Evolutionary conservation across 192 early-diverging fungal species (phyloP).

Genomic region (Podila horticola): DNA sequence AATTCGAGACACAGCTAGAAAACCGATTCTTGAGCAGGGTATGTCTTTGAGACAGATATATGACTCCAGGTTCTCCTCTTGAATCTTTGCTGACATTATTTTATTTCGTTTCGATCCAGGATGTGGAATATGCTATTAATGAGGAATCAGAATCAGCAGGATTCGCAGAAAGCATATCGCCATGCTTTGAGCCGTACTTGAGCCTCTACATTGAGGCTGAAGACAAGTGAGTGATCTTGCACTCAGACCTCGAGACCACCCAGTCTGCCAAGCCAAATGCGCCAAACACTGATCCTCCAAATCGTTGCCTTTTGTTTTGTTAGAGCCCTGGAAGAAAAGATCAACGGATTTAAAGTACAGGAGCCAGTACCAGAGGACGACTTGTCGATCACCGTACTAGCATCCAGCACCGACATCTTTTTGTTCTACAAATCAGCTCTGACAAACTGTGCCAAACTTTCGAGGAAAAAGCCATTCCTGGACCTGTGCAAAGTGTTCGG

Average conservation of each 20-base stretch:
- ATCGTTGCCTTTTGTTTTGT: neutral
- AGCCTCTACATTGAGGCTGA: slow-evolving; percentile 89
- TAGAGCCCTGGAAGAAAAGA: slow-evolving; percentile 71
- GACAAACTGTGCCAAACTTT: slow-evolving; percentile 84
- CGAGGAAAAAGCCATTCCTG: slow-evolving; percentile 85
- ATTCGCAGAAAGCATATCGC: slow-evolving; percentile 84
- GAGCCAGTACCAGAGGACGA: slow-evolving; percentile 65
- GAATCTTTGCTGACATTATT: no score
- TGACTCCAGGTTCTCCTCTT: neutral
- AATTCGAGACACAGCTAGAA: slow-evolving; percentile 90
- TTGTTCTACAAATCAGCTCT: slow-evolving; percentile 91
- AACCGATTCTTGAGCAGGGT: slow-evolving; percentile 73
- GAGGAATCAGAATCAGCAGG: slow-evolving; percentile 38
- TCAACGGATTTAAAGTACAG: slow-evolving; percentile 63
- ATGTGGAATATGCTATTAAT: slow-evolving; percentile 32
- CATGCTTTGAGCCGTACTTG: slow-evolving; percentile 89
- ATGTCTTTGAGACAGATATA: neutral
- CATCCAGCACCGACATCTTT: slow-evolving; percentile 93
- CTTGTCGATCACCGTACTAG: slow-evolving; percentile 70
- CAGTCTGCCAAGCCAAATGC: no score
- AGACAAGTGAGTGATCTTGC: slow-evolving; percentile 64
- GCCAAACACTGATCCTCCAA: neutral
- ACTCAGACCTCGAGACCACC: neutral
- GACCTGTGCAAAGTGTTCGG: slow-evolving; percentile 86
- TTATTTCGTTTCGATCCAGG: slow-evolving; percentile 5